Base-by-base conservation (phyloP, 2,329 filamentous ascomycete species). In the Proliferodiscus dingleyae region DNA sequence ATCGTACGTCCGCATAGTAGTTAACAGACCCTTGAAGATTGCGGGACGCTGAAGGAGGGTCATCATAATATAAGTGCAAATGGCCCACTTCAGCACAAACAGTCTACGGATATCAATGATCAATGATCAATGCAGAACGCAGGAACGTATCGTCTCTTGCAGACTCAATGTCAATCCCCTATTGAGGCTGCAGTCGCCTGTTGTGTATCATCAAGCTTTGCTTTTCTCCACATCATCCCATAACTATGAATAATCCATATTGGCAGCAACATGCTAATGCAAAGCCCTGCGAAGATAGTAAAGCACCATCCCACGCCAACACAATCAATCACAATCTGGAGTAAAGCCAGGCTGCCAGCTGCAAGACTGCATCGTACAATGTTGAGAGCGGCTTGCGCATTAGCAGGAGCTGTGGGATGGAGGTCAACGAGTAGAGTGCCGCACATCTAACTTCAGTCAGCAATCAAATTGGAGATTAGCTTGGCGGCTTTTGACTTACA, bases 291-390 rank as follows among this genome's bases (percentile, higher is more conserved):
- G 36, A 52, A 46, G 15, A 46, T 10, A 9, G 51, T 49, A 23
- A 51, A 53, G 16, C 42, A 49, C 49, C 49, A 53, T 3, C 49
- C 51, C 11, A 45, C 32, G 6, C 49, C 49, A 15, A 53, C 24
- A 5, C 24, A 37, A 37, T 46, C 37, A 24, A 52, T 36, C n/a
- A 53, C 23, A 22, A 43, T 23, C 16, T 45, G 26, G 23, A 47
- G 18, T 19, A 51, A 29, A 11, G 42, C 37, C 11, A 42, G 11
- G 5, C 45, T 40, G 10, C 33, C 37, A 1, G 33, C 45, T 11
- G 44, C 23, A 16, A 53, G 41, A 19, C 22, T 16, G 37, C 41
- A 49, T 5, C 43, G 33, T 10, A 33, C 23, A 7, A 49, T 46
- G 34, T 45, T 45, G 34, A 39, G 11, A 13, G 47, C 37, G 11